Evolutionary conservation across 2,329 filamentous ascomycete species (phyloP), one percentile per base, ranked within the genome.

Genomic region (Fonsecaea monophora): DNA sequence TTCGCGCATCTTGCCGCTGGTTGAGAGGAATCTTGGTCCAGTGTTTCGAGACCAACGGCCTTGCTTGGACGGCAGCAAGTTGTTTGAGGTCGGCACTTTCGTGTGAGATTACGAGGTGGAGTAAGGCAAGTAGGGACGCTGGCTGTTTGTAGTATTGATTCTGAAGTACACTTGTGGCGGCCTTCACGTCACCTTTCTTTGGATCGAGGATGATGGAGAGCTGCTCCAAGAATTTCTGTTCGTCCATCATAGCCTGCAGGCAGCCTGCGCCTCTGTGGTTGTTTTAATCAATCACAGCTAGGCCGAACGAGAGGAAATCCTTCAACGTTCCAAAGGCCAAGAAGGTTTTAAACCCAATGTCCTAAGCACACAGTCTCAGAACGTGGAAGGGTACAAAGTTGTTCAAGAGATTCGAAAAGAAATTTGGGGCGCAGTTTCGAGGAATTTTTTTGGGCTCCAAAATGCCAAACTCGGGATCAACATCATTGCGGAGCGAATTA

Each of bases 111-210:
- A 96, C 86, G 75, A 97, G 89, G 81, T 97, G 92, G 73, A 98
- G 87, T 70, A 98, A 90, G 74, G 92, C 88, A 64, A 94, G 86
- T 65, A 98, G 88, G 15, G 92, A 92, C 75, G 93, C 87, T 45
- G 94, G 90, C 73, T 92, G 87, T 75, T 88, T 89, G 84, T 96
- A 98, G 85, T 92, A 98, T 81, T 91, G 92, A 81, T 96, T 95
- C 81, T 96, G 94, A 68, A 98, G 88, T 75, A 93, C 89, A 66
- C 91, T 88, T 18, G 94, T 99, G 70, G 94, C 92, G 72, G 91
- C 88, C 86, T 97, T 96, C 80, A 96, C 89, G 81, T 89, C 89
- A 74, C 92, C 89, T 72, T 93, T 97, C 81, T 96, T 90, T 77
- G 95, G 67, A 53, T 72, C 89, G 81, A 96, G 87, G 75, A 94